Evolutionary conservation across 2,329 filamentous ascomycete genomes (phyloP), one percentile per base, ranked within the genome.

Genomic region (Aciculosporium take): DNA sequence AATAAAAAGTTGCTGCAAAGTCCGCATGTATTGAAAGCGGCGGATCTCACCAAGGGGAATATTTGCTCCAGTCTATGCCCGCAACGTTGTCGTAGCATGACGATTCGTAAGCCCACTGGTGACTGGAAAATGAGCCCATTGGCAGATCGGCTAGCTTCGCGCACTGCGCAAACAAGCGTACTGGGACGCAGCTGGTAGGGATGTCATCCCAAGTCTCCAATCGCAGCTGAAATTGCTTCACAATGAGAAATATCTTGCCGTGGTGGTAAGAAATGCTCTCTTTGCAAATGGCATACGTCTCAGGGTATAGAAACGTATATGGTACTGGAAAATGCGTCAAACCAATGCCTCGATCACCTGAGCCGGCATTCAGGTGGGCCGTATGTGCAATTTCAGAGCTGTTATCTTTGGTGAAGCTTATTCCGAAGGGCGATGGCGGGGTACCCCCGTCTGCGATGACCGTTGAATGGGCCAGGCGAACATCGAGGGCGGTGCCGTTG

Each of bases 121-220:
- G 65, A 41, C 55, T 66, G 2, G 58, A 51, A 15, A 53, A 46
- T 12, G 59, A 59, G 1, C 57, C 60, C 30, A 51, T 50, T 0
- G 63, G 59, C 18, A 66, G 45, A 12, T 53, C 52, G 10, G 59
- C 49, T 30, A 70, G 49, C 0, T 39, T 39, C 2, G 60, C 57
- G 38, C 68, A 72, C 51, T 67, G 55, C 7, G 68, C 62, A 13
- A 71, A 47, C 37, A 72, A 51, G 7, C 51, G 55, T 30, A 72
- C 54, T 7, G 61, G 54, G 2, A 57, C 63, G 45, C 69, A 73
- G 3, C 54, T 58, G 32, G 57, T 51, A 1, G 64, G 61, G 2
- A 64, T 49, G 4, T 49, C 43, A 43, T 51, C 42, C 3, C 32
- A 7, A 3, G 12, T 36, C 13, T 30, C 4, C 25, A 33, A 7